Conservation (phyloP, 2,329 filamentous ascomycete species). For the Rutstroemia sp. region DNA sequence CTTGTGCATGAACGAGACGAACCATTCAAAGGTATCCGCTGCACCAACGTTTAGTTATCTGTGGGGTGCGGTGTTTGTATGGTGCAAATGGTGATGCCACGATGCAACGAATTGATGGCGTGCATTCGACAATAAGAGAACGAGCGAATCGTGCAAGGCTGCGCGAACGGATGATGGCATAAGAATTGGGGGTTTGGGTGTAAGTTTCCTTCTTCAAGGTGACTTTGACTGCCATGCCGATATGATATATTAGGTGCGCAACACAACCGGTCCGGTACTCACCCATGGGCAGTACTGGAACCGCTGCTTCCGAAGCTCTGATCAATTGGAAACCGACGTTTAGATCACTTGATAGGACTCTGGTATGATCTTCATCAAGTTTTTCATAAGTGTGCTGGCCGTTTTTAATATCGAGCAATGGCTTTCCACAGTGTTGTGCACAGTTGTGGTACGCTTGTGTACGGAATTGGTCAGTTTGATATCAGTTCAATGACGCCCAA, state of each 20-base stretch:
- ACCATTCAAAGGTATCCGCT: conserved; percentile 13
- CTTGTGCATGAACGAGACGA: conserved; percentile 11
- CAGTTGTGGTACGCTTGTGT: not conserved
- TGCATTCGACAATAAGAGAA: conserved; percentile 13
- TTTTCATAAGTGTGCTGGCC: not conserved
- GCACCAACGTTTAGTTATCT: conserved; percentile 13
- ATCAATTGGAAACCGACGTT: not conserved
- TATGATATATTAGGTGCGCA: not conserved
- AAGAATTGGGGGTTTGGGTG: not conserved
- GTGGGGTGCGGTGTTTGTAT: not conserved
- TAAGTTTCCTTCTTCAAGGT: not conserved
- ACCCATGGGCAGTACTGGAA: not conserved
- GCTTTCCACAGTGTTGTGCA: not conserved
- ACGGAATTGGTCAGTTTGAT: not conserved
- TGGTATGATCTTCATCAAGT: not conserved
- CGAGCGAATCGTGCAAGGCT: conserved; percentile 24
- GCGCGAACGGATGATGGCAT: conserved; percentile 18
- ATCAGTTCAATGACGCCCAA: not conserved
- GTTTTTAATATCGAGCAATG: not conserved
- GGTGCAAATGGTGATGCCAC: conserved; percentile 18
- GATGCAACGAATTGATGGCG: conserved; percentile 20
- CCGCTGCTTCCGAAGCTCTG: not conserved
- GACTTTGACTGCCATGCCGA: not conserved
- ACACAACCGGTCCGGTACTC: not conserved
- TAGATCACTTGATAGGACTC: not conserved